phyloP scores from a whole-genome alignment of 768 basidiomycete species.

The Albatrellus ellisii region DNA sequence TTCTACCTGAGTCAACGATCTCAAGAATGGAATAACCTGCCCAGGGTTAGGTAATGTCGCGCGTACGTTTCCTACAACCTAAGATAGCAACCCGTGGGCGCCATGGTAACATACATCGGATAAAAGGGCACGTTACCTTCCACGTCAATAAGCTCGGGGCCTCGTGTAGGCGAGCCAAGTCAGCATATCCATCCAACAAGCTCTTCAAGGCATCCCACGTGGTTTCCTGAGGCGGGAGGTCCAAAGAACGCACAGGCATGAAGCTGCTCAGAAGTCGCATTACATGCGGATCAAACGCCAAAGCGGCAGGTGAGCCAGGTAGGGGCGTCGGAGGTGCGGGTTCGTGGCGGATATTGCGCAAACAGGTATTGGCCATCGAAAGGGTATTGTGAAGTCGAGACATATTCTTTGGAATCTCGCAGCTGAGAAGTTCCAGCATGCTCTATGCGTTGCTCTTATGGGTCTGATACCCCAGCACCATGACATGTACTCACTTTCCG shows the following conservation, averaged over 20 bases:
- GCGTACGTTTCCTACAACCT: conserved; percentile 39
- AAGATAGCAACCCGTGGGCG: neutral
- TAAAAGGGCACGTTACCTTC: conserved; percentile 33
- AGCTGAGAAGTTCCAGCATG: conserved; percentile 36
- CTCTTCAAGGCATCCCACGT: conserved; percentile 38
- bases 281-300: conserved; percentile 55
- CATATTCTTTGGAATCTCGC: conserved; percentile 25
- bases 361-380: conserved; percentile 25
- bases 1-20: conserved; percentile 51
- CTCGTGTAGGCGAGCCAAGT: conserved; percentile 32
- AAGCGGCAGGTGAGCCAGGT: conserved; percentile 32
- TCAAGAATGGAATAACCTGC: conserved; percentile 38
- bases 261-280: conserved; percentile 53
- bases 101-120: neutral
- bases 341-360: conserved; percentile 26
- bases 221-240: conserved; percentile 31
- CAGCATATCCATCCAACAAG: conserved; percentile 43
- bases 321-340: conserved; percentile 24
- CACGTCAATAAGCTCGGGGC: conserved; percentile 38
- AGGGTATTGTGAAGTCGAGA: conserved; percentile 26
- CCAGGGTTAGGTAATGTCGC: conserved; percentile 31
- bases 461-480: neutral
- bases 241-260: conserved; percentile 53
- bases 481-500: conserved; percentile 5
- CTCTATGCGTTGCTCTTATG: conserved; percentile 20